Evolutionary conservation across 331 rosid species (phyloP).

Genomic region (Rosa hybrid): DNA sequence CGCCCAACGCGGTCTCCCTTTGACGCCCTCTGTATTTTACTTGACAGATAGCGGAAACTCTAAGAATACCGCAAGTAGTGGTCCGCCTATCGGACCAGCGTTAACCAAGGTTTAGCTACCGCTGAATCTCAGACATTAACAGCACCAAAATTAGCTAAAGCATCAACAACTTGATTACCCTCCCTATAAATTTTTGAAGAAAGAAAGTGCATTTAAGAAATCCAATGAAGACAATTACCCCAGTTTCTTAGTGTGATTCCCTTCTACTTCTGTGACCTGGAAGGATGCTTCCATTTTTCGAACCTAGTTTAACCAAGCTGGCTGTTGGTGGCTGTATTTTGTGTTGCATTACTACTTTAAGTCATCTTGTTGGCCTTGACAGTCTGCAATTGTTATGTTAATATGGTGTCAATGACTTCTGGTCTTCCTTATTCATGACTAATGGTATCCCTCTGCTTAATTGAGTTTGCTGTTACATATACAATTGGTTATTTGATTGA

Average conservation of each 20-base stretch:
- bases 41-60: no score
- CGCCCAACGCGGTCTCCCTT: no score
- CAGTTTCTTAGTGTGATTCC: slow-evolving; percentile 37
- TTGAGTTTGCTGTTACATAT: background rate
- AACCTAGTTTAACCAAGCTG: background rate
- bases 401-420: background rate
- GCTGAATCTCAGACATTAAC: no score
- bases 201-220: no score
- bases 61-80: no score
- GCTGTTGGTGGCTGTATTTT: background rate
- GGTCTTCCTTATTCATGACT: background rate
- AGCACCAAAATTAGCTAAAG: no score
- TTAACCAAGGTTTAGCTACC: no score
- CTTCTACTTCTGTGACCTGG: background rate
- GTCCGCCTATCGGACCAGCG: no score
- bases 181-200: no score
- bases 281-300: background rate
- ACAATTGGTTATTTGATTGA: background rate
- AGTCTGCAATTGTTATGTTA: background rate
- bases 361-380: background rate
- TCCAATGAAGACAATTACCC: no score
- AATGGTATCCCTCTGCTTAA: background rate
- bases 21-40: no score
- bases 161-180: no score
- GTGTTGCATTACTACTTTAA: background rate